Base-by-base conservation (phyloP, 164 flowering plant genomes). In the Stephania yunnanensis region DNA sequence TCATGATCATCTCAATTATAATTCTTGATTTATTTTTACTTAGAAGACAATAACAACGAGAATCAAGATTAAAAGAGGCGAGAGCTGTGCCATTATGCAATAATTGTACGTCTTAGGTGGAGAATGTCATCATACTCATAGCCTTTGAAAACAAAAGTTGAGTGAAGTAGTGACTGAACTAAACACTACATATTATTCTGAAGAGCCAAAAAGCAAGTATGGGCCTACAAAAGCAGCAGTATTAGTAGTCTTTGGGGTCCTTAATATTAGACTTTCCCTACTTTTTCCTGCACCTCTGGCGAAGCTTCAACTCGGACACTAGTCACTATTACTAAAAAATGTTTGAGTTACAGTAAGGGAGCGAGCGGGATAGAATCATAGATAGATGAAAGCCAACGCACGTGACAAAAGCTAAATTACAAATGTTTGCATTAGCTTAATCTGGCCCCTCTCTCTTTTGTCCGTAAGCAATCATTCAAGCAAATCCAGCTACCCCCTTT, bases 381-480 rank as follows among this genome's bases (percentile, higher is more conserved):
- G 25, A 25, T 25, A 25, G 25, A 25, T 25, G n/a, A 58, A 58
- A 58, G 22, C 65, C 22, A 7, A 10, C 0, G 8, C 65, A 58
- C 22, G 65, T 58, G 65, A 58, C 22, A 58, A 58, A 58, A 58
- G 65, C 65, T 58, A 17, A 58, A n/a, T 13, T 58, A 36, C 42
- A 36, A 36, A 36, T 36, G 42, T 36, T 36, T 36, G 42, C 65
- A n/a, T 4, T n/a, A n/a, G 65, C 65, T 58, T 17, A 69, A 69
- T 12, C 71, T 69, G 71, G 45, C 71, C 20, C 2, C 42, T 36
- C 42, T 4, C 46, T 70, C 55, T 72, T 58, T 72, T 72, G 74
- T 72, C 74, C 20, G 3, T 1, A 58, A 67, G 68, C 74, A 72
- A 72, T 72, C 68, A 72, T 72, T 55, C 74, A 53, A 53, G 17